Evolutionary conservation across 805 yeast species (phyloP), one percentile per base, ranked within the genome.

Genomic region (Lipomyces lipofer): DNA sequence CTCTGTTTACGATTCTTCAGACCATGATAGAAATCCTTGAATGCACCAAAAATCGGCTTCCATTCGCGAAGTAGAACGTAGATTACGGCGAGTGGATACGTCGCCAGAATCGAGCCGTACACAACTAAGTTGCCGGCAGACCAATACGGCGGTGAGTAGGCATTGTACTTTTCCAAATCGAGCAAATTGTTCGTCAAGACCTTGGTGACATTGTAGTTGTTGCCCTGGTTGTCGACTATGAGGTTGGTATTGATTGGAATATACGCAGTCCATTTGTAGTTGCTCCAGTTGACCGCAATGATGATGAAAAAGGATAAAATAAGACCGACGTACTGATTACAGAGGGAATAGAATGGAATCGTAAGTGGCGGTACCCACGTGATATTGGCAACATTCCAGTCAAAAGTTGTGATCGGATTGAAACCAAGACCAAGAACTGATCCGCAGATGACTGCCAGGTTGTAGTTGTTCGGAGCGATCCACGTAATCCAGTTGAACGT

Each of bases 361-460:
- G 49, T 39, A 21, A 56, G 39, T 24, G 58, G 54, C 79, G 84
- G 63, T 79, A 80, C 42, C 27, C 35, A 28, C 3, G 21, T 1
- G 33, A 72, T 73, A 8, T 83, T 78, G 36, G 83, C 72, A 64
- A 80, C 81, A 63, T 78, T 78, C 87, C 88, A 84, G 69, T 84
- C 88, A 64, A 84, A 82, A n/a, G 86, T 80, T 10, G 53, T 21
- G 42, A 84, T 66, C 13, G 89, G 89, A 59, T 82, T 67, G 66
- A 82, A 65, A 17, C 88, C 88, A 52, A 84, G 70, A n/a, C 90
- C 90, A 12, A 79, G 70, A 9, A 70, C 59, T 4, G 79, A 73
- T 47, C 91, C 91, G 62, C 84, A 83, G 17, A 85, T 71, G 64
- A 81, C 85, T 62, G 82, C 83, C 19, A 84, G 76, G n/a, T 76